Evolutionary conservation across 1,284 basidiomycete genomes (phyloP), one percentile per base, ranked within the genome.

Genomic region (Malassezia obtusa): DNA sequence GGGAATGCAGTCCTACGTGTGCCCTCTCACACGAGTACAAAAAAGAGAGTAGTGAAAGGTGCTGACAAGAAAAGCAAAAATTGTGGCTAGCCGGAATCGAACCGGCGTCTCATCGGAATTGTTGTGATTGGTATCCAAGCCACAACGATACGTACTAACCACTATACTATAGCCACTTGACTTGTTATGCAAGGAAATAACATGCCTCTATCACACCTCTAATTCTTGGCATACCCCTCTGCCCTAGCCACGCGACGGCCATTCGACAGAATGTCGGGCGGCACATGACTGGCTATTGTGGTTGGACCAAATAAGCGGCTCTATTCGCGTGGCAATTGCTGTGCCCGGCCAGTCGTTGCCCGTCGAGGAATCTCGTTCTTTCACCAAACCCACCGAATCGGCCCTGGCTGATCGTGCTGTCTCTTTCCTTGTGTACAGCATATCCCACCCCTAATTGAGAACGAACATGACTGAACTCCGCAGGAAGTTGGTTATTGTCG

Each of bases 401-500:
- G 47, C 19, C 28, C 21, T 25, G 17, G 28, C 37, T 36, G 37
- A 31, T 33, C 47, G 36, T 21, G n/a, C 47, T 36, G 47, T 8
- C 22, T n/a, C 26, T 21, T 8, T 21, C 25, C 28, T 10, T 28
- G n/a, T 37, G 45, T 25, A 36, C 45, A 47, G 45, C 45, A 33
- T 46, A 35, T 21, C 24, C n/a, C 17, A 22, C n/a, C 24, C 15
- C 4, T 46, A 7, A 32, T 36, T 31, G 14, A 31, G 60, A 43
- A 30, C 40, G 28, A 33, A 45, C 38, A 67, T 65, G 63, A 63
- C 63, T 58, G 66, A 68, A 58, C 64, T 68, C 39, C 64, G 66
- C 52, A 61, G 69, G 57, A 72, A 72, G 61, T 62, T 72, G 45
- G 69, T 72, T 47, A 72, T 72, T 44, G 68, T 70, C 33, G 69